Percentiles rank a stretch among this genome's conserved stretches.
phyloP scores from a whole-genome alignment of 352 stramenopile species.

The Globisporangium radiosum region DNA sequence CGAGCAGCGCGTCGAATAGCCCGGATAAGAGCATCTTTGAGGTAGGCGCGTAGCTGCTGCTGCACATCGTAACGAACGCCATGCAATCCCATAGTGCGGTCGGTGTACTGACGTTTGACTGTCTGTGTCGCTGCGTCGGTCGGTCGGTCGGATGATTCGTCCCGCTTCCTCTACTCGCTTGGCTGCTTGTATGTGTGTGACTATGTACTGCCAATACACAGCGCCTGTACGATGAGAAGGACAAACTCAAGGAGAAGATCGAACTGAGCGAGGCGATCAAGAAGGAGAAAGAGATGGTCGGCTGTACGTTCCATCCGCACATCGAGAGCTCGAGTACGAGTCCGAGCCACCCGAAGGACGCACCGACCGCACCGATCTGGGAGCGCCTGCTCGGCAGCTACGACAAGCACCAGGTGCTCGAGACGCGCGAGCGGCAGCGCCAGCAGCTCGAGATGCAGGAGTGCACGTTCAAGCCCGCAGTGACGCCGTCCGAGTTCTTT shows the following conservation, averaged over 20 bases:
- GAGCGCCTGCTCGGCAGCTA: constrained; percentile 56
- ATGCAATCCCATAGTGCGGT: constrained; percentile 8
- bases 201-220: constrained; percentile 10
- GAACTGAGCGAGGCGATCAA: constrained; percentile 60
- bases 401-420: constrained; percentile 74
- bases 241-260: constrained; percentile 75
- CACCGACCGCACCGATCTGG: constrained; percentile 53
- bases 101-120: constrained; percentile 9
- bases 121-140: too few relatives aligned
- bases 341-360: constrained; percentile 20
- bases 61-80: neutral
- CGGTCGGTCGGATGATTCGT: too few relatives aligned
- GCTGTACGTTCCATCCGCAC: constrained; percentile 73
- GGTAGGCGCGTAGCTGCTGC: constrained; percentile 22
- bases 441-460: constrained; percentile 64
- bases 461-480: constrained; percentile 80
- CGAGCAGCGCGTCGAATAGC: constrained; percentile 43
- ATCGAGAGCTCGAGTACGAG: constrained; percentile 29
- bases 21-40: constrained; percentile 74
- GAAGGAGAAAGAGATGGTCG: constrained; percentile 68
- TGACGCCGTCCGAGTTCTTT: constrained; percentile 42
- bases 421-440: constrained; percentile 68
- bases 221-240: constrained; percentile 75
- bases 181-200: neutral
- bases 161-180: neutral